Evolutionary conservation across 768 basidiomycete genomes (phyloP), one percentile per base, ranked within the genome.

Genomic region (Suillus hirtellus): DNA sequence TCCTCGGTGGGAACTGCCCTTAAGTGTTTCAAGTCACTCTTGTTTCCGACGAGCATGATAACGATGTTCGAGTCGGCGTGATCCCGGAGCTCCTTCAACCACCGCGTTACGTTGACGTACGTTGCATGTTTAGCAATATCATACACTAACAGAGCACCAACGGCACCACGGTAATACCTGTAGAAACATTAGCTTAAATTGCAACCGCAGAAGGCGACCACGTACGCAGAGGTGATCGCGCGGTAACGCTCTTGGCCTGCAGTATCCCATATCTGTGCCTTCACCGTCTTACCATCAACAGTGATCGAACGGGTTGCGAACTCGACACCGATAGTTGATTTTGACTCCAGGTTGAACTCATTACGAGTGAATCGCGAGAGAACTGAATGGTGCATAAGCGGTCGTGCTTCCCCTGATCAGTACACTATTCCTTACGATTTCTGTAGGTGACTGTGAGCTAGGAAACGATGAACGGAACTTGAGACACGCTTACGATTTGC

Each of bases 191-290:
- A 43, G 40, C 15, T 15, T 6, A 44, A 35, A 40, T 3, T 27
- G 35, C 24, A 43, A 38, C 66, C 62, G 59, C 3, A 35, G 38
- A 64, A 7, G 53, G 59, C 14, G 67, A 42, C 3, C n/a, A 72
- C 88, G 75, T 61, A 92, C 92, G 96, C 96, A 72, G 96, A 95
- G 55, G 96, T 97, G 77, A 98, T 99, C 59, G 96, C 96, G 62
- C 96, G 89, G 80, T 99, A 98, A 68, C 95, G 90, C 78, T 98
- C 96, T 77, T 98, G 95, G 21, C 96, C 96, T 71, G 96, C 96
- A 69, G 96, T 99, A 78, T 99, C 97, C 96, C 96, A 99, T 71
- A 99, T 92, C 79, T 99, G 96, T 24, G 96, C 96, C 78, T 99
- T 99, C 69, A 99, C 86, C 2, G 89, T 95, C 88, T 99, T 99